These are phyloP conservation scores for Alternaria sp. DNA, from an alignment of 2,329 filamentous ascomycete species.

Conservation along the genomic window DNA sequence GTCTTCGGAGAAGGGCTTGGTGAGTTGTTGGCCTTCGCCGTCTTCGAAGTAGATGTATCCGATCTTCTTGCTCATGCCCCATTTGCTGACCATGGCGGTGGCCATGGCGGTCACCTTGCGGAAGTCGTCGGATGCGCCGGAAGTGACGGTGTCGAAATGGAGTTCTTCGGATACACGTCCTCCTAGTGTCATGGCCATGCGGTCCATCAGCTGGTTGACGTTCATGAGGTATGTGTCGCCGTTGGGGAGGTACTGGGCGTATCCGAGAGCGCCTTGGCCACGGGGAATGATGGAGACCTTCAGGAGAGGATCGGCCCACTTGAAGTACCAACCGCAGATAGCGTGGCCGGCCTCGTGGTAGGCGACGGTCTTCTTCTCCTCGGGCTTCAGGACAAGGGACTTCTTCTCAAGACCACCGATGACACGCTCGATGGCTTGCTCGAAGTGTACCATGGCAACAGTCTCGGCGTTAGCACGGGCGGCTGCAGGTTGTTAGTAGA, in stretches of 20 bases:
- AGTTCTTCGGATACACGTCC: conserved; percentile 95
- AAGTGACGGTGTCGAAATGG: conserved; percentile 95
- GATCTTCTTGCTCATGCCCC: conserved; percentile 96
- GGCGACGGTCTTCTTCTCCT: conserved; percentile 94
- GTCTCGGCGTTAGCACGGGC: conserved; percentile 80
- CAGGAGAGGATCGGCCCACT: conserved; percentile 93
- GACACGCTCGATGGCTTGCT: conserved; percentile 96
- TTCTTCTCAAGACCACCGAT: conserved; percentile 97
- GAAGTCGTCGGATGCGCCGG: conserved; percentile 95
- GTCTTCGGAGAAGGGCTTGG: conserved; percentile 95
- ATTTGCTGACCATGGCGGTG: conserved; percentile 98
- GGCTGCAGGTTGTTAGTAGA: conserved; percentile 64
- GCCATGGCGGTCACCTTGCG: conserved; percentile 98
- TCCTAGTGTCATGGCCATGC: conserved; percentile 99
- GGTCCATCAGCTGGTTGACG: conserved; percentile 94
- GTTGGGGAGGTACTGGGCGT: conserved; percentile 94
- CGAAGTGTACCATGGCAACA: conserved; percentile 90
- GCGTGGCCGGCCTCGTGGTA: conserved; percentile 99
- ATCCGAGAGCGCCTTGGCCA: conserved; percentile 90
- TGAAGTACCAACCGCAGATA: conserved; percentile 98
- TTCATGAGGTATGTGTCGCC: conserved; percentile 96
- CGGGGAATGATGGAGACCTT: conserved; percentile 99
- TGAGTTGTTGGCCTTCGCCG: conserved; percentile 78
- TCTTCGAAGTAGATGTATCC: conserved; percentile 90
- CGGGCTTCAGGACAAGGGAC: conserved; percentile 87